Evolutionary conservation across 768 basidiomycete genomes (phyloP), one percentile per base, ranked within the genome.

Genomic region (Kwoniella newhampshirensis): DNA sequence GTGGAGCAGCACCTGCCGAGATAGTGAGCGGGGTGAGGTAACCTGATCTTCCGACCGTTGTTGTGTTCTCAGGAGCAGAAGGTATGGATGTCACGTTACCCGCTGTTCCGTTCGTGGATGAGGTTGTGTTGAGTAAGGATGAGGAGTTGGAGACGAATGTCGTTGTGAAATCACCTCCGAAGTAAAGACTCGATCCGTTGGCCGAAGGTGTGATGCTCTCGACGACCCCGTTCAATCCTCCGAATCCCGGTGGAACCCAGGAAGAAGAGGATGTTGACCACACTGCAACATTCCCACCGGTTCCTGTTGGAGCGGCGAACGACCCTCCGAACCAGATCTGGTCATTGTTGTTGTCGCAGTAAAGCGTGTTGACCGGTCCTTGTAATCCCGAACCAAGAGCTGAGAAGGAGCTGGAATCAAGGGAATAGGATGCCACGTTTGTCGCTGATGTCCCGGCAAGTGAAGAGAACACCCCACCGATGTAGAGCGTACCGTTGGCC

Each of bases 91-190:
- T 89, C 70, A 91, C 91, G 70, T 87, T 87, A 44, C 45, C 47
- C 23, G 51, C 37, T 21, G 61, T 53, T 3, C 27, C 18, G 26
- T 63, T 57, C 12, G 49, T 55, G 46, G 52, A 49, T 43, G 66
- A 45, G 39, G 85, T 85, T 60, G 82, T 82, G 69, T 85, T 87
- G 45, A 84, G 64, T 40, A 66, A 51, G 15, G 77, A 70, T 28
- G 80, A 77, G 2, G 62, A 59, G 27, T 67, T 64, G 3, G 60
- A 58, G 11, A 55, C 77, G 71, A 89, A 92, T 1, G 83, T 78
- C 2, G 89, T 87, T 53, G 87, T 66, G 79, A 99, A 99, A 12
- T 87, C 86, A 36, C 96, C 96, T 0, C 87, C 82, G 70, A 98
- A 92, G 73, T 92, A 87, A 51, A 97, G 78, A 60, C 87, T 88